Evolutionary conservation across 805 yeast species (phyloP).

Genomic region (Metschnikowia amazonensis): DNA sequence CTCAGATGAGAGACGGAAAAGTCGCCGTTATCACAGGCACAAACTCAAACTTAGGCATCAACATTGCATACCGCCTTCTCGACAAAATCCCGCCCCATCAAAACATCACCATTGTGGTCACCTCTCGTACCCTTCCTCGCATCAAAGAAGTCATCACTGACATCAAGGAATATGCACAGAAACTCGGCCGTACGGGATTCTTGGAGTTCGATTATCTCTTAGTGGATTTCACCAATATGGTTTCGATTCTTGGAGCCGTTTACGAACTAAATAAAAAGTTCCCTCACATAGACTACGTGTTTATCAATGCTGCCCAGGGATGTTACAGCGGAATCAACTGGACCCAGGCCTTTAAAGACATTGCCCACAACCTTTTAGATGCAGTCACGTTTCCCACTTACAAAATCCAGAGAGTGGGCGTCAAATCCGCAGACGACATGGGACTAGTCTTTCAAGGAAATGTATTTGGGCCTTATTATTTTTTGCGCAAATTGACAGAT

Average conservation of each 20-base stretch:
- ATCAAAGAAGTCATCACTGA: constrained; percentile 67
- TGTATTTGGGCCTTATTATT: constrained; percentile 92
- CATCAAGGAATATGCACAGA: constrained; percentile 36
- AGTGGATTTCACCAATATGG: constrained; percentile 89
- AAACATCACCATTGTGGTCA: constrained; percentile 75
- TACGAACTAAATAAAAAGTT: constrained; percentile 66
- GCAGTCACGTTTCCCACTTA: constrained; percentile 88
- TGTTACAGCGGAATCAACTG: constrained; percentile 85
- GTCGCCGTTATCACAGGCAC: constrained; percentile 43
- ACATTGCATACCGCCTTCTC: constrained; percentile 77
- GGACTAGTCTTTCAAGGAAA: constrained; percentile 92
- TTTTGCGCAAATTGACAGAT: constrained; percentile 62
- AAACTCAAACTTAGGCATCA: constrained; percentile 72
- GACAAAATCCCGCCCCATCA: constrained; percentile 50
- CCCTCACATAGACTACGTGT: constrained; percentile 67
- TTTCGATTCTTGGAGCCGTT: constrained; percentile 71
- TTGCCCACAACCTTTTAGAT: constrained; percentile 60
- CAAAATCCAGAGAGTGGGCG: constrained; percentile 78
- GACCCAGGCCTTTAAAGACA: constrained; percentile 69
- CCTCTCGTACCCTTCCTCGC: constrained; percentile 84
- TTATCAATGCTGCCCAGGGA: constrained; percentile 88
- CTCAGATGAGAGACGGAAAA: constrained; percentile 21
- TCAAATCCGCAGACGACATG: constrained; percentile 69
- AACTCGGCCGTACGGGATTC: constrained; percentile 43
- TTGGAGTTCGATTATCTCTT: constrained; percentile 84